Evolutionary conservation across 257 asterid species (phyloP), one percentile per base, ranked within the genome.

Genomic region (Petunia secreta): DNA sequence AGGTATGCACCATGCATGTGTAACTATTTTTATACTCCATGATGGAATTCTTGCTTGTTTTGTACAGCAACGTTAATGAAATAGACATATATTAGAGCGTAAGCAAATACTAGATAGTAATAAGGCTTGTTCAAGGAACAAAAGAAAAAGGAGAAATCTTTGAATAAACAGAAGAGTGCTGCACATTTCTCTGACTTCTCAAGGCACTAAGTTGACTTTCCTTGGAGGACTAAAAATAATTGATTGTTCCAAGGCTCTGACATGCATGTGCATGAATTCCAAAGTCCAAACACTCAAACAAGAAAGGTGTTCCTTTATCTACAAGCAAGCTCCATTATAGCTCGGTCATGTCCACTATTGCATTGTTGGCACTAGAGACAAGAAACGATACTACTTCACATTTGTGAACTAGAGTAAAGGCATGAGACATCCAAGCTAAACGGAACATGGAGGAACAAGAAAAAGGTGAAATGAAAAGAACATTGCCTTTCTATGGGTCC

Each of bases 291-390:
- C 25, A 25, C 25, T 25, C 25, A 25, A 25, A 25, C 25, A 25
- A 25, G 25, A 25, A 25, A 25, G 25, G 25, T 25, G 25, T 25
- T 25, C 25, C 25, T 25, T 25, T 25, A 25, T 25, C 25, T 25
- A 25, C 25, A 25, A 25, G 25, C 25, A 25, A 25, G 25, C 25
- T 25, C 25, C 25, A 25, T 25, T 25, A 25, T 25, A 25, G 25
- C 74, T 68, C 5, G 16, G 10, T 44, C 76, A 44, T 71, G 60
- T 43, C 4, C 60, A 34, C 13, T 11, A 10, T 11, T 71, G 40
- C 57, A 46, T 48, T 25, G 76, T 44, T 67, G 75, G 75, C 58
- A 69, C 7, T 44, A 69, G 38, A n/a, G 76, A 46, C 77, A 69
- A 69, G 59, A 69, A 25, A 4, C 40, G n/a, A n/a, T 41, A 67